A percentile compares a stretch with the other conserved stretches of the same genome.
These are phyloP conservation scores for Spathaspora passalidarum DNA, from an alignment of 805 yeast genomes.

Conservation along the genomic window DNA sequence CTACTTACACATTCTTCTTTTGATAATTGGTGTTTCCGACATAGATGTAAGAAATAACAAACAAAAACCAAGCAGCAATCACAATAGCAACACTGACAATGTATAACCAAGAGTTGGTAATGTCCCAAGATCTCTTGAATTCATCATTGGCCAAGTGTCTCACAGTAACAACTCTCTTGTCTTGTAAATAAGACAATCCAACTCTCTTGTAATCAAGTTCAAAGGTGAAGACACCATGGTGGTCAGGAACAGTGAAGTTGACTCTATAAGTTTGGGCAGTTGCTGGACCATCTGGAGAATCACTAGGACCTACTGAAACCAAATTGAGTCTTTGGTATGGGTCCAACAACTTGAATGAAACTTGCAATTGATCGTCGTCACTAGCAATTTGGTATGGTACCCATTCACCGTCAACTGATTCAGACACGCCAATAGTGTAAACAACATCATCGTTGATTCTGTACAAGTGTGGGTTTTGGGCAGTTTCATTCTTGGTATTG, in stretches of 20 bases:
- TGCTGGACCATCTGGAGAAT: conserved; percentile 33
- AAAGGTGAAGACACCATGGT: conserved; percentile 94
- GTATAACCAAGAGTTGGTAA: conserved; percentile 91
- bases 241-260: conserved; percentile 81
- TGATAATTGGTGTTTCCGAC: conserved; percentile 26
- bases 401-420: conserved; percentile 56
- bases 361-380: conserved; percentile 60
- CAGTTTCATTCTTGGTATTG: conserved; percentile 46
- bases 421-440: conserved; percentile 51
- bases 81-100: conserved; percentile 69
- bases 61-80: conserved; percentile 70
- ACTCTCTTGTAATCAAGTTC: conserved; percentile 71
- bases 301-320: conserved; percentile 37
- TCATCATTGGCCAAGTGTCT: conserved; percentile 96
- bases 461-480: conserved; percentile 45
- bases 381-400: conserved; percentile 48
- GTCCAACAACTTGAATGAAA: conserved; percentile 86
- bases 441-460: conserved; percentile 70
- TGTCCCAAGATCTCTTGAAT: conserved; percentile 88
- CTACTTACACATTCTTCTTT: conserved; percentile 23
- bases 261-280: conserved; percentile 44
- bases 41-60: conserved; percentile 63
- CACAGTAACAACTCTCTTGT: conserved; percentile 70
- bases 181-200: conserved; percentile 68
- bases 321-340: conserved; percentile 87